Conservation (phyloP, 2,329 filamentous ascomycete species). For the Neonectria sp. region DNA sequence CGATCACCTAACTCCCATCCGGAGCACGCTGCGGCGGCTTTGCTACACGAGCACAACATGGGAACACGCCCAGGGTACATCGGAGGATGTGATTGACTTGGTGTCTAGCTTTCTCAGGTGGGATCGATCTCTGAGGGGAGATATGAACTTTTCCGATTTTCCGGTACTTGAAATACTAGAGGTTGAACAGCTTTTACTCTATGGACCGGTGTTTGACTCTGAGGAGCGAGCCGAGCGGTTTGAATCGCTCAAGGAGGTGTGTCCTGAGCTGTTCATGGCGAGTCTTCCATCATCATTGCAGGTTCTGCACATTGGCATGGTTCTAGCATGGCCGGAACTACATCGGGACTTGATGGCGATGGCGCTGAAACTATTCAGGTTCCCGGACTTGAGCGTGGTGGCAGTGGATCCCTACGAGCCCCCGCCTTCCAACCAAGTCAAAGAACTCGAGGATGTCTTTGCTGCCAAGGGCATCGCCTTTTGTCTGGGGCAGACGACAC, state of each 20-base stretch:
- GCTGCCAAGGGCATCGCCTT: constrained; percentile 38
- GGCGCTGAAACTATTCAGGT: constrained; percentile 40
- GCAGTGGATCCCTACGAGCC: constrained; percentile 46
- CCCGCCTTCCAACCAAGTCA: constrained; percentile 35
- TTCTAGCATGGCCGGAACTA: constrained; percentile 46
- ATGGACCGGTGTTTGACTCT: constrained; percentile 45
- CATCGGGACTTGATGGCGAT: constrained; percentile 44
- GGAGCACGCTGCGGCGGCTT: constrained; percentile 39
- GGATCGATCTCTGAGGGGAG: constrained; percentile 43
- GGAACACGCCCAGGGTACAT: constrained; percentile 42
- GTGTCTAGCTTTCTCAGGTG: constrained; percentile 44
- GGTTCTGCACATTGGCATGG: constrained; percentile 46
- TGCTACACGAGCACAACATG: constrained; percentile 47
- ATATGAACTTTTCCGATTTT: constrained; percentile 46
- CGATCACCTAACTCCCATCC: constrained; percentile 37
- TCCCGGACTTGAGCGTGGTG: constrained; percentile 41
- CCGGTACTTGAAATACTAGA: constrained; percentile 46
- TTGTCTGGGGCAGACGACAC: constrained; percentile 42
- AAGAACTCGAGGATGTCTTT: constrained; percentile 39
- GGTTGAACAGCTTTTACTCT: constrained; percentile 47
- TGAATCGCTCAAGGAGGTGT: constrained; percentile 35
- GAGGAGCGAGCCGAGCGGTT: constrained; percentile 39
- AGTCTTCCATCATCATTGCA: constrained; percentile 43
- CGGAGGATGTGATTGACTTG: constrained; percentile 45
- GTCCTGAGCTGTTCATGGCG: constrained; percentile 45